Evolutionary conservation across 768 basidiomycete genomes (phyloP).

Genomic region (Amanita inopinata): DNA sequence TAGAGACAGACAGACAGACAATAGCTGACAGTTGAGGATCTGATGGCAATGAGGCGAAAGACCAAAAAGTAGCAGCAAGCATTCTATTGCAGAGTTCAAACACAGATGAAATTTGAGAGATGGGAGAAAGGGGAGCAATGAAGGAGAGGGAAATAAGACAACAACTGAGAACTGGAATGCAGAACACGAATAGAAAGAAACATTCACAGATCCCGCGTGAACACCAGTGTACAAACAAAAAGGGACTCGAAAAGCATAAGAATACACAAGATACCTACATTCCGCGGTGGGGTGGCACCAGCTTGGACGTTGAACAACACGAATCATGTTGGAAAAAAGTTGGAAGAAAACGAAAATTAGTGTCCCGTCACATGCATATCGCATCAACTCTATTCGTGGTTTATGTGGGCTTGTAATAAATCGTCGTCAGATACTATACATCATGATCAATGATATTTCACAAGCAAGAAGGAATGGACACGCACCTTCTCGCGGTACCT

Average conservation of each 20-base stretch:
- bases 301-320: too few species aligned
- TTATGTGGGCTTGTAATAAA: slow-evolving; percentile 10
- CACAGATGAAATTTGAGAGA: neutral
- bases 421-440: slow-evolving; percentile 8
- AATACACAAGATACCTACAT: neutral
- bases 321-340: too few species aligned
- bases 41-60: neutral
- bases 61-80: neutral
- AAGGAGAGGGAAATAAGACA: too few species aligned
- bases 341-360: too few species aligned
- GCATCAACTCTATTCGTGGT: slow-evolving; percentile 6
- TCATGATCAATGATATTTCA: neutral
- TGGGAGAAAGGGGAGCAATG: neutral
- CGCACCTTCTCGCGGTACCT: slow-evolving; percentile 85
- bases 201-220: slow-evolving; percentile 1
- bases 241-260: neutral
- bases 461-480: slow-evolving; percentile 2
- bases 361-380: slow-evolving; percentile 3
- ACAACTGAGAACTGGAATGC: neutral
- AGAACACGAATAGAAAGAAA: neutral
- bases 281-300: too few species aligned
- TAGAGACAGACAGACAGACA: neutral
- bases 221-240: slow-evolving; percentile 4
- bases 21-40: too few species aligned
- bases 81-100: neutral